Percentiles rank a stretch among this genome's conserved stretches.
Conservation (phyloP, 768 basidiomycete species). For the Hydnomerulius pinastri region DNA sequence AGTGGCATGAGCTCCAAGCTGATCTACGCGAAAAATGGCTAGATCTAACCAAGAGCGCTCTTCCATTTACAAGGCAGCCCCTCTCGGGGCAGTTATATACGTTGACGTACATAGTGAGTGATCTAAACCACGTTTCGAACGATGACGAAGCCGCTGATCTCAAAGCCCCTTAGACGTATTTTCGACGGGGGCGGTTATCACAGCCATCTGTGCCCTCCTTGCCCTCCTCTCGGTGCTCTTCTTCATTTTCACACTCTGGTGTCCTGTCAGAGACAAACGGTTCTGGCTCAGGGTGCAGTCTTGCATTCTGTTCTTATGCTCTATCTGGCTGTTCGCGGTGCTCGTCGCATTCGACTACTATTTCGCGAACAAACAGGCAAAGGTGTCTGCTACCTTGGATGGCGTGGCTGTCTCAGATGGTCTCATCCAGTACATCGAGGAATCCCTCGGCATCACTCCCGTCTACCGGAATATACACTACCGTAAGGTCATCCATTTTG, state of each 20-base stretch:
- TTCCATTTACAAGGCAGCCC: conserved; percentile 7
- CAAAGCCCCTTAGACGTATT: conserved; percentile 38
- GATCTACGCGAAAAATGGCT: background rate
- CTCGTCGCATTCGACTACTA: conserved; percentile 49
- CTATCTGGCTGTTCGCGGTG: conserved; percentile 49
- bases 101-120: conserved; percentile 16
- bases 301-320: conserved; percentile 41
- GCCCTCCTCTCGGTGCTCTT: conserved; percentile 32
- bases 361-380: conserved; percentile 46
- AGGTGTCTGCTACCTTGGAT: conserved; percentile 44
- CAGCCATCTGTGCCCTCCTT: conserved; percentile 37
- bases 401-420: conserved; percentile 36
- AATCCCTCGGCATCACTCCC: conserved; percentile 39
- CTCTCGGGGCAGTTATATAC: conserved; percentile 7
- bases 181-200: conserved; percentile 38
- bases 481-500: conserved; percentile 40
- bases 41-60: conserved; percentile 17
- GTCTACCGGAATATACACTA: conserved; percentile 48
- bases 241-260: conserved; percentile 22
- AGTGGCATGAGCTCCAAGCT: background rate
- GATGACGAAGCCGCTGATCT: background rate
- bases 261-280: conserved; percentile 1
- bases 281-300: conserved; percentile 35
- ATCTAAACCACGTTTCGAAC: background rate
- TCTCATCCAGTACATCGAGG: conserved; percentile 39